A percentile compares a stretch with the other conserved stretches of the same genome.
Conservation (phyloP, 805 yeast genomes). For the Myxozyma geophila region DNA sequence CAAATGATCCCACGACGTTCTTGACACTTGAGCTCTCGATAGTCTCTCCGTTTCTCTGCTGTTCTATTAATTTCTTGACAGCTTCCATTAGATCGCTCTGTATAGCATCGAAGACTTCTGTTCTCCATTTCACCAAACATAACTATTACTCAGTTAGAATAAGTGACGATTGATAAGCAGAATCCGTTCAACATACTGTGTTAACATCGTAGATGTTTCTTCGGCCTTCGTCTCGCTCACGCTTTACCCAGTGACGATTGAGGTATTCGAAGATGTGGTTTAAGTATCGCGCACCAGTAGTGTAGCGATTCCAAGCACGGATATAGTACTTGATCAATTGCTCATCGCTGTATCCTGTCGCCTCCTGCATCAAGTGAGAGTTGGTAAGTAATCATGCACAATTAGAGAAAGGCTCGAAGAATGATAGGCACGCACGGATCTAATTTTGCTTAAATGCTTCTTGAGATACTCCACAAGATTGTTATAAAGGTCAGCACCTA, state of each 20-base stretch:
- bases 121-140: conserved; percentile 86
- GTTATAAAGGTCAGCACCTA: conserved; percentile 87
- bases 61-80: conserved; percentile 72
- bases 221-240: conserved; percentile 92
- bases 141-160: conserved; percentile 42
- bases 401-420: background rate
- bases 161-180: background rate
- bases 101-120: conserved; percentile 73
- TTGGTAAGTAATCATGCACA: background rate
- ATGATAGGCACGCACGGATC: conserved; percentile 28
- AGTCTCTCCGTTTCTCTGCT: conserved; percentile 77
- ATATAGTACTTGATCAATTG: conserved; percentile 82
- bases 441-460: conserved; percentile 50
- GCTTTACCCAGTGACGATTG: conserved; percentile 96
- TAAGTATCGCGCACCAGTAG: conserved; percentile 88
- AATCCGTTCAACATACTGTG: conserved; percentile 49
- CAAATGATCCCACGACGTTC: conserved; percentile 77
- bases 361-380: conserved; percentile 45
- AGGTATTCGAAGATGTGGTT: conserved; percentile 94
- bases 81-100: conserved; percentile 65
- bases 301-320: conserved; percentile 83
- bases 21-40: conserved; percentile 70
- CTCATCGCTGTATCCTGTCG: conserved; percentile 58
- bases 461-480: conserved; percentile 70
- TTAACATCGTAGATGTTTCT: conserved; percentile 89